Evolutionary conservation across 1,284 basidiomycete species (phyloP).

Genomic region (Apiotrichum laibachii): DNA sequence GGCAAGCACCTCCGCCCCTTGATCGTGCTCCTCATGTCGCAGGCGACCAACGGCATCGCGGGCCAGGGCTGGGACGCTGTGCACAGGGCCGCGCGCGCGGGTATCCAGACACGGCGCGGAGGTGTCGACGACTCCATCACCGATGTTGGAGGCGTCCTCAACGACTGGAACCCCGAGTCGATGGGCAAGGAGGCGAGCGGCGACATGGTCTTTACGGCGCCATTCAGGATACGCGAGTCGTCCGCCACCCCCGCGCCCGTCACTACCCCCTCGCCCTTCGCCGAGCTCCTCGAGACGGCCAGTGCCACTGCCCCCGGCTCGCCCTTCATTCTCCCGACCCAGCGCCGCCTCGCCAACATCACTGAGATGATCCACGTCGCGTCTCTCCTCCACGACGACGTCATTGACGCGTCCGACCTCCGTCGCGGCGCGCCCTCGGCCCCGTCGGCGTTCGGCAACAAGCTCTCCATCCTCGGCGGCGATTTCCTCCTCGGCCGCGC

Average conservation of each 20-base stretch:
- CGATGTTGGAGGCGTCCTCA: slow-evolving; percentile 46
- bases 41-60: slow-evolving; percentile 81
- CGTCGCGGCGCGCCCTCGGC: slow-evolving; percentile 80
- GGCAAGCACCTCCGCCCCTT: slow-evolving; percentile 85
- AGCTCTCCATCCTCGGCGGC: slow-evolving; percentile 87
- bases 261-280: slow-evolving; percentile 17
- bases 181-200: slow-evolving; percentile 39
- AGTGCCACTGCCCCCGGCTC: slow-evolving; percentile 7
- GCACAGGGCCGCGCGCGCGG: slow-evolving; percentile 8
- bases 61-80: slow-evolving; percentile 33
- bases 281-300: slow-evolving; percentile 14
- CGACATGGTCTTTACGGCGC: slow-evolving; percentile 40
- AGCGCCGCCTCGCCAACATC: slow-evolving; percentile 89
- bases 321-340: slow-evolving; percentile 68
- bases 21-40: slow-evolving; percentile 83
- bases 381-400: slow-evolving; percentile 91
- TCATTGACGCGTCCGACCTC: slow-evolving; percentile 80
- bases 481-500: slow-evolving; percentile 94
- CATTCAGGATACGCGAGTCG: slow-evolving; percentile 36
- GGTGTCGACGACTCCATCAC: slow-evolving; percentile 48
- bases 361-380: slow-evolving; percentile 99
- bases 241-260: slow-evolving; percentile 1
- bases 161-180: slow-evolving; percentile 52
- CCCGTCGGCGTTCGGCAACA: slow-evolving; percentile 89
- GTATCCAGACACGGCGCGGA: slow-evolving; percentile 16